Evolutionary conservation across 345 rosid species (phyloP), one percentile per base, ranked within the genome.

Genomic region (Lepidium africanum): DNA sequence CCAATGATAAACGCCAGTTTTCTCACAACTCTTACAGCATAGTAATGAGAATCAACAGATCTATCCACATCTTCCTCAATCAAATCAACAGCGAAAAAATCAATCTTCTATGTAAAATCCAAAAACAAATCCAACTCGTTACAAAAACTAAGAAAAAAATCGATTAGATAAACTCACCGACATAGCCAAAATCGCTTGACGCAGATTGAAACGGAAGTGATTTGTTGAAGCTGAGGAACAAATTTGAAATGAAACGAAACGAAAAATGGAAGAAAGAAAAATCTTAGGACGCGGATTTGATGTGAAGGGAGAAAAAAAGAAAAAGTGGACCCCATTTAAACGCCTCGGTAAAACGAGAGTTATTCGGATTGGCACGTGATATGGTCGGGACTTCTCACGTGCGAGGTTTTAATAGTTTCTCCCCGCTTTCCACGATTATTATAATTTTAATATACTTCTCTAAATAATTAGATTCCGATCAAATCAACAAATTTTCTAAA

Each of bases 311-410:
- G 3, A 7, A 21, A 13, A 42, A 25, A 9, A 15, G 10, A 16
- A 63, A 43, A 42, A 38, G 65, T n/a, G 70, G 49, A 37, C 43
- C 76, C 69, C 17, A 13, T 30, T 56, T 64, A 38, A 66, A 65
- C 12, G 51, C 64, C 64, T 71, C 9, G 32, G 41, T 58, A 49
- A 58, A 73, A 73, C 52, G 55, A 73, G 76, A 7, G 30, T n/a
- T 65, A 14, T 72, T 58, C 65, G 66, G 60, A n/a, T 27, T 59
- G 16, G 46, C 77, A 73, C 77, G 77, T 73, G 77, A 16, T 49
- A 14, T 73, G 38, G 72, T 65, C 77, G 19, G 46, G 10, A 2
- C 7, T 58, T 66, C 77, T 58, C 77, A 73, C 72, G 77, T 73
- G 77, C 49, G 4, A 58, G 7, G 35, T 42, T 50, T 42, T 33